These are phyloP conservation scores for Arachnomyces sp. DNA, from an alignment of 2,329 filamentous ascomycete genomes.

Conservation along the genomic window DNA sequence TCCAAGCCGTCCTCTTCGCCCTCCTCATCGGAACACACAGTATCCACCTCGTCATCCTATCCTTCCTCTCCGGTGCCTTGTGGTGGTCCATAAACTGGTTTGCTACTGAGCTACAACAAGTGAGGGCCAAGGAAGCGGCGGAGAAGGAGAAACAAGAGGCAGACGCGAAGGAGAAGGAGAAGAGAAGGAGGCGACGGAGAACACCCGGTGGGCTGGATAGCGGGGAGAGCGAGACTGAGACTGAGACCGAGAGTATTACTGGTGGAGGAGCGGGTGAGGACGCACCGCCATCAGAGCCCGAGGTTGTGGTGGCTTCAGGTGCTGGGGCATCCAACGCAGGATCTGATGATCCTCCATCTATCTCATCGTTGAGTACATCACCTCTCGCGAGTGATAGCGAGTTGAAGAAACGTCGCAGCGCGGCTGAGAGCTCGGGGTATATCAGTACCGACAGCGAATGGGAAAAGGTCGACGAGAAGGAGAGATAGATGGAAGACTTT, in stretches of 20 bases:
- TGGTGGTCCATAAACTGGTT: constrained; percentile 99
- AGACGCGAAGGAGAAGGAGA: constrained; percentile 20
- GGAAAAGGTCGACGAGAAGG: constrained; percentile 81
- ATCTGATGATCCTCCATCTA: constrained; percentile 10
- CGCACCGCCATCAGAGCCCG: not conserved
- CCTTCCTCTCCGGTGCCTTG: constrained; percentile 65
- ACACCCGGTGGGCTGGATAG: constrained; percentile 26
- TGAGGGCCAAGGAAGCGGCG: constrained; percentile 39
- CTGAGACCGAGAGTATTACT: constrained; percentile 22
- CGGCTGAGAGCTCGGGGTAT: constrained; percentile 45
- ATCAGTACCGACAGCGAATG: constrained; percentile 89
- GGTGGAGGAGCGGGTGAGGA: constrained; percentile 11
- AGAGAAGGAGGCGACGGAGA: constrained; percentile 14
- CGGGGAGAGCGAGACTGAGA: constrained; percentile 39
- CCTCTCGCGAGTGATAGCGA: constrained; percentile 33
- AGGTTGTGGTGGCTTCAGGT: constrained; percentile 3
- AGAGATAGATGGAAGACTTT: constrained; percentile 34
- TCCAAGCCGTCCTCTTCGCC: constrained; percentile 67
- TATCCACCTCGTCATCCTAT: constrained; percentile 80
- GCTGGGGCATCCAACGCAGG: constrained; percentile 4
- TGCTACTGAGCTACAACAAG: constrained; percentile 54
- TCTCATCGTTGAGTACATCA: constrained; percentile 35
- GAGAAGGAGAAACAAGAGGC: constrained; percentile 38
- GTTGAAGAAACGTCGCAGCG: constrained; percentile 38
- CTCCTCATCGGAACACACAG: constrained; percentile 77